A percentile compares a stretch with the other conserved stretches of the same genome.
Evolutionary conservation across 257 asterid species (phyloP).

Genomic region (Solanum etuberosum): DNA sequence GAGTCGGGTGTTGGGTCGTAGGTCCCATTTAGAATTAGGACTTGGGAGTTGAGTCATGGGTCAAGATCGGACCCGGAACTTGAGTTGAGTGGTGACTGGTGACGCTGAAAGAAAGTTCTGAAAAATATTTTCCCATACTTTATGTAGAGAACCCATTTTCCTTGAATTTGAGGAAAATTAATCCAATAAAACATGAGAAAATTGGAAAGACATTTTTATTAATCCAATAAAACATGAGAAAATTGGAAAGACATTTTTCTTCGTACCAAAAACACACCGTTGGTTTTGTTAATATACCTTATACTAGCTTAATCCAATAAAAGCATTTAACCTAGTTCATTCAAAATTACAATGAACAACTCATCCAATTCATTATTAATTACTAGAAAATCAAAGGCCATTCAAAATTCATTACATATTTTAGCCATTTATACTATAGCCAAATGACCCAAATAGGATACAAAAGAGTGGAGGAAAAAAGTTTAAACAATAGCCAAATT

Average conservation of each 20-base stretch:
- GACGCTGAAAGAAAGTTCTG: neutral
- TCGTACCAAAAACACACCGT: neutral
- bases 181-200: neutral
- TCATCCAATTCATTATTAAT: neutral
- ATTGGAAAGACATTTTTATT: neutral
- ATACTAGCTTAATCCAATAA: neutral
- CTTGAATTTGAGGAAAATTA: neutral
- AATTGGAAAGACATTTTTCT: neutral
- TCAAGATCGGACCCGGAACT: neutral
- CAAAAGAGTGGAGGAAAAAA: neutral
- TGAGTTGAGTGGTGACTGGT: neutral
- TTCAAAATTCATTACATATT: neutral
- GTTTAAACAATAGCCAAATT: no score
- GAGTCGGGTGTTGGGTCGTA: neutral
- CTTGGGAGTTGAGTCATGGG: neutral
- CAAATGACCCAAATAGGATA: neutral
- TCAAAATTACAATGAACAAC: neutral
- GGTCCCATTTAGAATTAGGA: neutral
- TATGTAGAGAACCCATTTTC: neutral
- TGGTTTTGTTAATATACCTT: neutral
- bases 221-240: neutral
- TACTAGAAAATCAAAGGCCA: neutral
- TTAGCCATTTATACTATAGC: neutral
- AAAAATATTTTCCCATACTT: neutral
- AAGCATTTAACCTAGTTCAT: neutral